A percentile compares a stretch with the other conserved stretches of the same genome.
These are phyloP conservation scores for Apophysomyces elegans DNA, from an alignment of 371 early-diverging fungal genomes.

Conservation along the genomic window DNA sequence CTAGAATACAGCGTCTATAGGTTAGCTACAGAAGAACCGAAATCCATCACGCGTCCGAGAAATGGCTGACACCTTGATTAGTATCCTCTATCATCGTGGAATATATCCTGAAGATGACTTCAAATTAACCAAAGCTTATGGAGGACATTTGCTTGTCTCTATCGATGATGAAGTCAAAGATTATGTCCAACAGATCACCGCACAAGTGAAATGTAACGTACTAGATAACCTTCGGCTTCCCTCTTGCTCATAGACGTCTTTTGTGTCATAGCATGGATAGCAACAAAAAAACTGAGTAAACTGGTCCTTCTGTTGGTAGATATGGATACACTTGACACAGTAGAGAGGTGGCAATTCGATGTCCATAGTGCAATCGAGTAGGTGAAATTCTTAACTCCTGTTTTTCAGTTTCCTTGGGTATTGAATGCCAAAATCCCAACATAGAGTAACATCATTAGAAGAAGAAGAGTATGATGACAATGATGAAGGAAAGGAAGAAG, in stretches of 20 bases:
- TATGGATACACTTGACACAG: conserved; percentile 76
- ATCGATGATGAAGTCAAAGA: conserved; percentile 71
- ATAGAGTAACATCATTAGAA: conserved; percentile 20
- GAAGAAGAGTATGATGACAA: conserved; percentile 14
- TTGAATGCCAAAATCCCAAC: conserved; percentile 21
- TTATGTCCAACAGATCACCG: conserved; percentile 76
- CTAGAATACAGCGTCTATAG: conserved; percentile 81
- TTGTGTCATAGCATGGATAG: conserved; percentile 68
- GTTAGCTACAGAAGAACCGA: conserved; percentile 32
- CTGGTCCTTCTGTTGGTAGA: conserved; percentile 85
- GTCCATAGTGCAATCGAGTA: conserved; percentile 43
- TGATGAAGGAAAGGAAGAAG: conserved; percentile 33
- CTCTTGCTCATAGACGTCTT: neutral
- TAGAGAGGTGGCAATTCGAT: conserved; percentile 96
- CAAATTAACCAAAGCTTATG: conserved; percentile 78
- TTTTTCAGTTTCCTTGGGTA: neutral
- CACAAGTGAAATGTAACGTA: conserved; percentile 75
- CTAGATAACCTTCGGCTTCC: neutral
- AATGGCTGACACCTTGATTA: conserved; percentile 20
- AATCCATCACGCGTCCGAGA: neutral
- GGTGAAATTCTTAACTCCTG: neutral
- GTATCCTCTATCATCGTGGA: conserved; percentile 90
- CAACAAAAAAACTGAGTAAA: conserved; percentile 70
- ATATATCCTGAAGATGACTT: conserved; percentile 90
- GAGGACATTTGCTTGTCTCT: conserved; percentile 76